These are phyloP conservation scores for Kuraishia hungarica DNA, from an alignment of 805 yeast species.

Conservation along the genomic window DNA sequence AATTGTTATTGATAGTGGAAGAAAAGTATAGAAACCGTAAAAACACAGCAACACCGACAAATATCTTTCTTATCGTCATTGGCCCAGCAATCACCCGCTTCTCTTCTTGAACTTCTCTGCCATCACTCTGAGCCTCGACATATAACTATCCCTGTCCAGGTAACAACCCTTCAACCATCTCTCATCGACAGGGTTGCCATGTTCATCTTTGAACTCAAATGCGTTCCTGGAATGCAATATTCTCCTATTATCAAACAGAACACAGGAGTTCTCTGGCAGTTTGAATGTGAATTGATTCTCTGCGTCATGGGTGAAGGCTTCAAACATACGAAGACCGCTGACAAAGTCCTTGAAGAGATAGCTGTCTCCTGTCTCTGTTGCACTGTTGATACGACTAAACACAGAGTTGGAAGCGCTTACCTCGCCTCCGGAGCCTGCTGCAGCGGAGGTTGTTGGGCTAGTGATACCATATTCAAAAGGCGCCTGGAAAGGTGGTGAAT, in stretches of 20 bases:
- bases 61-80: too few relatives aligned
- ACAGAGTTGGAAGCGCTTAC: neutral
- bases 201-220: slow-evolving; percentile 27
- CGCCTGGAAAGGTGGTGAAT: slow-evolving; percentile 80
- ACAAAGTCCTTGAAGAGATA: slow-evolving; percentile 43
- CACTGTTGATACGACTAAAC: slow-evolving; percentile 10
- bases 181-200: slow-evolving; percentile 32
- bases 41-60: too few relatives aligned
- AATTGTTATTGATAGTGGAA: too few relatives aligned
- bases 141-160: slow-evolving; percentile 60
- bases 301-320: slow-evolving; percentile 42
- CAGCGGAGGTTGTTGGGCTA: slow-evolving; percentile 12
- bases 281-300: slow-evolving; percentile 46
- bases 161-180: slow-evolving; percentile 77
- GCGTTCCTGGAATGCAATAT: slow-evolving; percentile 52
- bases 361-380: slow-evolving; percentile 29
- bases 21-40: too few relatives aligned
- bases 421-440: neutral
- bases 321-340: slow-evolving; percentile 55
- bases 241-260: slow-evolving; percentile 64
- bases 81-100: too few relatives aligned
- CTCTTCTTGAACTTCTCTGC: slow-evolving; percentile 13
- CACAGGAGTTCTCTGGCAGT: slow-evolving; percentile 51
- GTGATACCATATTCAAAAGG: slow-evolving; percentile 58
- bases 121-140: slow-evolving; percentile 44